Conservation (phyloP, 2,329 filamentous ascomycete genomes). For the Lachnellula arida region DNA sequence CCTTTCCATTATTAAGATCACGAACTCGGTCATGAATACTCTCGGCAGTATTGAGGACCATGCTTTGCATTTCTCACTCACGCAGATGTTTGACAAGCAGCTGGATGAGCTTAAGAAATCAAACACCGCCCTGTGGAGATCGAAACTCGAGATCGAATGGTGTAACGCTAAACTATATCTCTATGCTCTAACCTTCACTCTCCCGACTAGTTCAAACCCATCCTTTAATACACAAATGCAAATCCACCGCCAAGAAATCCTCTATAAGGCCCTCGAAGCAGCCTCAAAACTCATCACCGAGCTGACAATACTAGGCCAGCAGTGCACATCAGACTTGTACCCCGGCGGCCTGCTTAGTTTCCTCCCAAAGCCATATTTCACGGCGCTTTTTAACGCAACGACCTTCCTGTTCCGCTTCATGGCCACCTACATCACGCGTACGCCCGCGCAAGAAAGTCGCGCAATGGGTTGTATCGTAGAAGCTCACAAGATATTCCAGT, state of each 20-base stretch:
- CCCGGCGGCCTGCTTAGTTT: slow-evolving; percentile 4
- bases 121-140: background rate
- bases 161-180: slow-evolving; percentile 6
- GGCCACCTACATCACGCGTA: slow-evolving; percentile 1
- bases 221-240: slow-evolving; percentile 1
- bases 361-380: slow-evolving; percentile 5
- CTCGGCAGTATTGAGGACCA: too few species aligned
- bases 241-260: background rate
- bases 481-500: too few species aligned
- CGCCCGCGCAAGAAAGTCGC: background rate
- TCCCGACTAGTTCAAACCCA: background rate
- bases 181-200: slow-evolving; percentile 2
- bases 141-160: slow-evolving; percentile 4
- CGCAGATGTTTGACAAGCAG: too few species aligned
- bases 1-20: too few species aligned
- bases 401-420: slow-evolving; percentile 6
- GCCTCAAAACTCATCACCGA: slow-evolving; percentile 1
- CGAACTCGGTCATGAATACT: too few species aligned
- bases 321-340: background rate
- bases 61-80: too few species aligned
- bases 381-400: slow-evolving; percentile 7
- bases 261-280: background rate
- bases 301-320: slow-evolving; percentile 1
- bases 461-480: too few species aligned
- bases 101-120: too few species aligned